Evolutionary conservation across 2,329 filamentous ascomycete genomes (phyloP), one percentile per base, ranked within the genome.

Genomic region (Drechslerella dactyloides): DNA sequence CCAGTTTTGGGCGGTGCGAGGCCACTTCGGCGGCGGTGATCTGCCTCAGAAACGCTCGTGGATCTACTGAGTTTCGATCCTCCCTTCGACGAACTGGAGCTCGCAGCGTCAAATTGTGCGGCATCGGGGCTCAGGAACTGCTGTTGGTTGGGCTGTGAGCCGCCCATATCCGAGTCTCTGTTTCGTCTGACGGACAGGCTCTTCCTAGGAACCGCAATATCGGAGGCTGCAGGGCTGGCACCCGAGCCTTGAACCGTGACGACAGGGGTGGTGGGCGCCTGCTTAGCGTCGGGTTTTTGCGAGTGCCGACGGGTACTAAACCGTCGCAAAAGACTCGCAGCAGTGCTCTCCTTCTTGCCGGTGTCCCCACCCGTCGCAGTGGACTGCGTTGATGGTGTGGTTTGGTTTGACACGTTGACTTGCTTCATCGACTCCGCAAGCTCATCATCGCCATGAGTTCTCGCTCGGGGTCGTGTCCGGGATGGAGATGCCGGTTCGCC

Each of bases 361-460:
- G 86, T 83, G 8, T 84, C 85, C 78, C 27, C 27, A 33, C 87
- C 88, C 19, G 73, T 61, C 15, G 60, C 64, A 11, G 73, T 66
- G 11, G 74, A 40, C 58, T 44, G 74, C 48, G 85, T 21, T 86
- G 83, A 24, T 88, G 84, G 77, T 75, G 85, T 76, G 75, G 83
- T 79, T 65, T 84, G 80, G 42, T 81, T 78, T 75, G 83, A 78
- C 74, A 80, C 77, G 74, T 87, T 86, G 19, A 89, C 80, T 74
- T 87, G 86, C 79, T 91, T 89, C 78, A 90, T 81, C 6, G 84
- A 84, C 54, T 96, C 90, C 0, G 88, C 85, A 10, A 91, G 85
- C 66, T 99, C 94, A 74, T 97, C 93, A 79, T 97, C 94, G 15
- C 93, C 94, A 77, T 97, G 93, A 0, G 94, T 97, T 74, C 94